Conservation (phyloP, 345 rosid species). For the Sisymbrium altissimum region DNA sequence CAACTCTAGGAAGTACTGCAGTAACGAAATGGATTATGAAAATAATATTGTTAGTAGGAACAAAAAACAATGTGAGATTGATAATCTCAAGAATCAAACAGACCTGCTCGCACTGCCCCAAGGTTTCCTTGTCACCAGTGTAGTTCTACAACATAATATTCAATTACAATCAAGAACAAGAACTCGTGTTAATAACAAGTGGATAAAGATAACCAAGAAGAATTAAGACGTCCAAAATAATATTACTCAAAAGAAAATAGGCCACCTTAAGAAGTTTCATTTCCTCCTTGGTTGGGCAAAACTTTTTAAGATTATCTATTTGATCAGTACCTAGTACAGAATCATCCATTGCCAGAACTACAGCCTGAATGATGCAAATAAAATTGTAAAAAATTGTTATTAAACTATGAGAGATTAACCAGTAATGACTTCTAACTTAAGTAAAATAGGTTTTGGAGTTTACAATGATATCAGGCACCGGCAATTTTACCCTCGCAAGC, state of each 20-base stretch:
- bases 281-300: constrained; percentile 95
- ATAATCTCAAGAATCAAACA: constrained; percentile 22
- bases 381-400: neutral
- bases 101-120: constrained; percentile 98
- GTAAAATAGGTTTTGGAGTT: constrained; percentile 31
- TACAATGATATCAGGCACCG: constrained; percentile 94
- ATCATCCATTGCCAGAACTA: constrained; percentile 93
- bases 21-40: constrained; percentile 2
- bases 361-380: constrained; percentile 55
- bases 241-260: constrained; percentile 22
- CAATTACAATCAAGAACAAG: constrained; percentile 1
- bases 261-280: constrained; percentile 90
- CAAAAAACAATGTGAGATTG: constrained; percentile 1
- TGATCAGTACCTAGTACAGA: constrained; percentile 80
- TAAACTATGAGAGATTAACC: neutral
- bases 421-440: neutral
- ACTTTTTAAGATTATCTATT: constrained; percentile 87
- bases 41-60: too few relatives aligned
- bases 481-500: constrained; percentile 97
- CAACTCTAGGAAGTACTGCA: constrained; percentile 80
- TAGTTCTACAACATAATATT: constrained; percentile 45
- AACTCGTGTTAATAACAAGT: neutral
- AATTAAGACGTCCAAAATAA: neutral
- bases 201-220: neutral
- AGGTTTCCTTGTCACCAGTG: constrained; percentile 66